A percentile compares a stretch with the other conserved stretches of the same genome.
Conservation (phyloP, 176 grass and related monocot species). For the Musa troglodytarum region DNA sequence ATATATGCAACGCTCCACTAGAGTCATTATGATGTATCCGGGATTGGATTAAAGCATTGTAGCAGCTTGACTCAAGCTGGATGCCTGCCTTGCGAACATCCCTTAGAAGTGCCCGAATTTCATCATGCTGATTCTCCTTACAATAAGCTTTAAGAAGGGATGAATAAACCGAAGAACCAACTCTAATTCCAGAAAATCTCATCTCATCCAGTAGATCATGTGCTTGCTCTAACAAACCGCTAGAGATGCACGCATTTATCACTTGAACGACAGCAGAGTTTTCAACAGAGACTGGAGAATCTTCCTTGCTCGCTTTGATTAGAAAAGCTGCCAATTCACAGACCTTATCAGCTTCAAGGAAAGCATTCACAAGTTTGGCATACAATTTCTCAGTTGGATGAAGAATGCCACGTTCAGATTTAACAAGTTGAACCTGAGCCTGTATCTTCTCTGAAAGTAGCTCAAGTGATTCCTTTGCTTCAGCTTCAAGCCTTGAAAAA, state of each 20-base stretch:
- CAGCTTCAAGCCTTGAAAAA: conserved; percentile 49
- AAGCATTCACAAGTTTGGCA: conserved; percentile 74
- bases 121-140: conserved; percentile 44
- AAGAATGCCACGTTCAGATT: conserved; percentile 63
- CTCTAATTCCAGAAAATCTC: conserved; percentile 72
- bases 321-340: conserved; percentile 63
- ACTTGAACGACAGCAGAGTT: conserved; percentile 72
- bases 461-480: conserved; percentile 40
- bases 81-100: conserved; percentile 67
- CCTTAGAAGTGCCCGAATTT: conserved; percentile 51
- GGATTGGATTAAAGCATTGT: conserved; percentile 58
- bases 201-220: conserved; percentile 92
- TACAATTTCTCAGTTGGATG: conserved; percentile 89
- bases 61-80: conserved; percentile 60
- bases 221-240: conserved; percentile 71
- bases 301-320: conserved; percentile 71
- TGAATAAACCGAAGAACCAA: conserved; percentile 70
- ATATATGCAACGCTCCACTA: conserved; percentile 39
- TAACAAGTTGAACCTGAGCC: conserved; percentile 49
- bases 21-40: conserved; percentile 42
- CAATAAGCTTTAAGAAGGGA: conserved; percentile 74
- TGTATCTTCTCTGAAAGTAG: conserved; percentile 58
- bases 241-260: conserved; percentile 73
- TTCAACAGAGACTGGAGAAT: conserved; percentile 50
- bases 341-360: conserved; percentile 59